Evolutionary conservation across 2,329 filamentous ascomycete species (phyloP).

Genomic region (Huntiella savannae): DNA sequence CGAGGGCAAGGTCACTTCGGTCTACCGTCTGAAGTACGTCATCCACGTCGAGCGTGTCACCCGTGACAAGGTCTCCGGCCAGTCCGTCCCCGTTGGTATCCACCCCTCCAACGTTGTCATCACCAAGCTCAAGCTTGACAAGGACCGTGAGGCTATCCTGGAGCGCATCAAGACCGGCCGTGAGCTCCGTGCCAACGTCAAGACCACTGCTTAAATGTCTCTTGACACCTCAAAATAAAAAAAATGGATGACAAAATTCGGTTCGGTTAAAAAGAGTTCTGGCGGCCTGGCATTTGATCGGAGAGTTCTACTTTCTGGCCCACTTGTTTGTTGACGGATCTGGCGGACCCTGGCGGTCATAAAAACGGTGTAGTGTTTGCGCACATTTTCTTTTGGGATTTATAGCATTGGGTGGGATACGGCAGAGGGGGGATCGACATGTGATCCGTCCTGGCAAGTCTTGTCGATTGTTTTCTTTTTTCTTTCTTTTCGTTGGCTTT

Average conservation of each 20-base stretch:
- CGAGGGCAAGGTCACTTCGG: slow-evolving; percentile 93
- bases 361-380: slow-evolving; percentile 3
- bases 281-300: neutral
- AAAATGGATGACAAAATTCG: neutral
- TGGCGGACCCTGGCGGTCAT: slow-evolving; percentile 3
- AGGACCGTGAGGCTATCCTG: slow-evolving; percentile 78
- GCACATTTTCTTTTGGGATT: neutral
- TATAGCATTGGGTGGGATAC: neutral
- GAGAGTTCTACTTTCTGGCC: no score
- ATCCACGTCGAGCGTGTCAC: slow-evolving; percentile 93
- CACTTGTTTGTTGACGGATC: no score
- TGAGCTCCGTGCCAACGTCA: slow-evolving; percentile 55
- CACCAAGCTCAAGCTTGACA: slow-evolving; percentile 97
- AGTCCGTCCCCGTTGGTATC: slow-evolving; percentile 85
- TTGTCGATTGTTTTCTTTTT: neutral
- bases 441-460: neutral
- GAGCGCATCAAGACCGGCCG: slow-evolving; percentile 68
- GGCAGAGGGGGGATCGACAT: slow-evolving; percentile 1
- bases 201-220: slow-evolving; percentile 28
- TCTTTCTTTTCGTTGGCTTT: slow-evolving; percentile 1
- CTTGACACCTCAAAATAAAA: slow-evolving; percentile 1
- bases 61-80: slow-evolving; percentile 94
- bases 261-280: no score
- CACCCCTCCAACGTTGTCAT: slow-evolving; percentile 94
- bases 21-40: slow-evolving; percentile 96